Conservation (phyloP, 768 basidiomycete genomes). For the Imleria badia region DNA sequence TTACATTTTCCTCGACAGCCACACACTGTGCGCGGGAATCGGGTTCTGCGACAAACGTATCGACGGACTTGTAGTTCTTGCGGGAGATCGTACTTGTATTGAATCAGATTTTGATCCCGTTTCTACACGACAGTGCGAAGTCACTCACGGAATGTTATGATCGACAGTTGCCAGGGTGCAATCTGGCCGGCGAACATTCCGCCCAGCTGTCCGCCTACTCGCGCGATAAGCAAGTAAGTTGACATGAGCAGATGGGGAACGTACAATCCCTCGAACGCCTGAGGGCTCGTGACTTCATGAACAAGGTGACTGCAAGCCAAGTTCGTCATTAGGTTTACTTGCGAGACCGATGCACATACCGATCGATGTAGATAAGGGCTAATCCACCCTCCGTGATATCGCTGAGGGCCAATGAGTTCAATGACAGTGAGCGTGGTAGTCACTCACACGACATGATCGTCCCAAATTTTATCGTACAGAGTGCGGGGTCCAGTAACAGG, state of each 20-base stretch:
- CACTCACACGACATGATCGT: constrained; percentile 89
- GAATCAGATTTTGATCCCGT: background rate
- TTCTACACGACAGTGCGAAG: background rate
- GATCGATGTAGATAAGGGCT: constrained; percentile 81
- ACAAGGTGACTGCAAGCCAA: constrained; percentile 51
- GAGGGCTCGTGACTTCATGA: constrained; percentile 93
- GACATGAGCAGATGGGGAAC: constrained; percentile 22
- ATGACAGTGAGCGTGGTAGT: constrained; percentile 5
- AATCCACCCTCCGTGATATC: constrained; percentile 73
- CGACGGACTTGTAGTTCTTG: constrained; percentile 70
- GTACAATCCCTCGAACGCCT: constrained; percentile 86
- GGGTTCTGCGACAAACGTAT: constrained; percentile 76
- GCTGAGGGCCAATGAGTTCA: constrained; percentile 37
- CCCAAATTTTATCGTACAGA: constrained; percentile 97
- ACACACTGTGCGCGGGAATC: constrained; percentile 83
- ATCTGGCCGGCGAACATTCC: constrained; percentile 80
- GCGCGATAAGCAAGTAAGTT: constrained; percentile 11
- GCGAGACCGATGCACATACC: constrained; percentile 40
- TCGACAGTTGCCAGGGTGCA: constrained; percentile 89
- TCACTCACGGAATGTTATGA: constrained; percentile 80
- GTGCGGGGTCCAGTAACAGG: constrained; percentile 71
- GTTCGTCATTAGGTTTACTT: background rate
- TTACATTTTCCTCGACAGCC: constrained; percentile 86
- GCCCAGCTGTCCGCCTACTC: constrained; percentile 64
- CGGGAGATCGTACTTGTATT: constrained; percentile 62